These are phyloP conservation scores for Auxenochlorella pyrenoidosa DNA, from an alignment of 139 green algal species.

Conservation along the genomic window DNA sequence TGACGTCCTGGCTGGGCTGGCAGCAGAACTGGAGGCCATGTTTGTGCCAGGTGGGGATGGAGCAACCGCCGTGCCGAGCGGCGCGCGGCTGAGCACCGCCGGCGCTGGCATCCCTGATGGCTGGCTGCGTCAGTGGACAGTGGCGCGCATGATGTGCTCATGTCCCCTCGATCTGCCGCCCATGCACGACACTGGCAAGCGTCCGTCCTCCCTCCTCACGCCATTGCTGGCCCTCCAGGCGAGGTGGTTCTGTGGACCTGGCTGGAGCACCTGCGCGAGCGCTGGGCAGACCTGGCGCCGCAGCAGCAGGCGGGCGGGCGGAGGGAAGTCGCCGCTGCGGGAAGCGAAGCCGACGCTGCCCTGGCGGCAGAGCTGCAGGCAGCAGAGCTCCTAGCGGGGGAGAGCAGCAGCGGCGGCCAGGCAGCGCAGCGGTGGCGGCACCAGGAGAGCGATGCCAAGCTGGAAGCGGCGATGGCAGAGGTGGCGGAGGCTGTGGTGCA, in stretches of 20 bases:
- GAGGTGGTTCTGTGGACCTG: slow-evolving; percentile 68
- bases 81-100: no score
- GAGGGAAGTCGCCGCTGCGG: slow-evolving; percentile 12
- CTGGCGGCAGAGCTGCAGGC: not conserved
- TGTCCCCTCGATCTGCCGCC: no score
- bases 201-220: not conserved
- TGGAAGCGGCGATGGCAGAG: slow-evolving; percentile 17
- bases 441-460: not conserved
- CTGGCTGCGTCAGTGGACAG: not conserved
- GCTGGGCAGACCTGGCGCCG: slow-evolving; percentile 27
- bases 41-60: slow-evolving; percentile 42
- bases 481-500: slow-evolving; percentile 56
- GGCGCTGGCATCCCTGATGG: not conserved
- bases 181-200: no score
- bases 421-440: not conserved
- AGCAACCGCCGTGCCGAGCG: no score
- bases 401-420: not conserved
- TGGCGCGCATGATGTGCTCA: not conserved
- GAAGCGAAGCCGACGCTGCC: not conserved
- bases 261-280: slow-evolving; percentile 68
- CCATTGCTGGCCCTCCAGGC: not conserved
- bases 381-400: not conserved
- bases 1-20: slow-evolving; percentile 44
- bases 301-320: not conserved
- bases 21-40: slow-evolving; percentile 52